phyloP scores from a whole-genome alignment of 768 basidiomycete species.

The Rhizopogon roseolus region DNA sequence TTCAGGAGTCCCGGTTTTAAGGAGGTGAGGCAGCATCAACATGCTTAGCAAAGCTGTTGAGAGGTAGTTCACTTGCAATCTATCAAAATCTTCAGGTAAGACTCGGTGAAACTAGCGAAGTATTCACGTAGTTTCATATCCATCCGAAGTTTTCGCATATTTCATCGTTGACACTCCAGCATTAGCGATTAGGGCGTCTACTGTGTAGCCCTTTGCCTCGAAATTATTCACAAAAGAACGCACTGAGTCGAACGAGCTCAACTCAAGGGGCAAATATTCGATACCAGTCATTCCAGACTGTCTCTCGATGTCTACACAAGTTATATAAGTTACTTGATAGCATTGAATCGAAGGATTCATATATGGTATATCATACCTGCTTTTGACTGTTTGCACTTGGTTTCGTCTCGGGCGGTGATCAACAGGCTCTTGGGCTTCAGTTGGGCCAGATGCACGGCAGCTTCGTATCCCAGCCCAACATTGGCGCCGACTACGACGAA shows the following conservation, averaged over 20 bases:
- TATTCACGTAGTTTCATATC: constrained; percentile 32
- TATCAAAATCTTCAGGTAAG: constrained; percentile 4
- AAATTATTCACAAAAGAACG: constrained; percentile 24
- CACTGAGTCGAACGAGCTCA: constrained; percentile 29
- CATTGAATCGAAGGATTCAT: background rate
- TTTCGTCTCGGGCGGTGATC: constrained; percentile 20
- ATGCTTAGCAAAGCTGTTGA: constrained; percentile 30
- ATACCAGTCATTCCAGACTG: constrained; percentile 5
- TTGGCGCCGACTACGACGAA: constrained; percentile 22
- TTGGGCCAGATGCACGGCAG: constrained; percentile 20
- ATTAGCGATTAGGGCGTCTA: constrained; percentile 28
- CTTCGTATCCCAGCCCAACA: constrained; percentile 27
- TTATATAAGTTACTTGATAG: background rate
- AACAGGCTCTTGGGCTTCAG: constrained; percentile 19
- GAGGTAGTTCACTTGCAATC: constrained; percentile 32
- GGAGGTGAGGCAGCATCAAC: constrained; percentile 30
- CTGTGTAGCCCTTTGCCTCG: constrained; percentile 19
- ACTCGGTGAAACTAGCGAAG: background rate
- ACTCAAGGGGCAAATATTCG: constrained; percentile 30
- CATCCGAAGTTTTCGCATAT: constrained; percentile 26
- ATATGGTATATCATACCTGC: constrained; percentile 7
- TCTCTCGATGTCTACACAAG: constrained; percentile 14
- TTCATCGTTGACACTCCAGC: constrained; percentile 16
- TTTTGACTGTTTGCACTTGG: constrained; percentile 13
- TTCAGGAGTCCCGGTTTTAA: constrained; percentile 19